These are phyloP conservation scores for Boletus vermiculosoides DNA, from an alignment of 768 basidiomycete genomes.

Conservation along the genomic window DNA sequence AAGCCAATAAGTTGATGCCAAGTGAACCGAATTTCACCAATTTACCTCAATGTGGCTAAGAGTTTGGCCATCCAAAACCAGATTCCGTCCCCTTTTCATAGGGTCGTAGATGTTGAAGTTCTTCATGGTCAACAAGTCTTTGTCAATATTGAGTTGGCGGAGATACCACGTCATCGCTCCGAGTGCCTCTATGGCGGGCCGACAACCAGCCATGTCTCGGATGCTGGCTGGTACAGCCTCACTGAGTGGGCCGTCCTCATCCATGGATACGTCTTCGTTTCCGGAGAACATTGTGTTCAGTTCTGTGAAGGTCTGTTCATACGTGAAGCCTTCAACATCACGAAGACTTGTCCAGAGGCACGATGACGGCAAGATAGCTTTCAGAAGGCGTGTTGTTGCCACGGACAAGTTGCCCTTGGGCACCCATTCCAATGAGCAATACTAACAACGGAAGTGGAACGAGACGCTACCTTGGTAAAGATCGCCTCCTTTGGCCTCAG, in stretches of 20 bases:
- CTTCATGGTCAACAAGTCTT: constrained; percentile 91
- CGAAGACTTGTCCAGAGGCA: constrained; percentile 91
- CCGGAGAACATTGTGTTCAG: constrained; percentile 63
- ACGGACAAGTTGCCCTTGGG: constrained; percentile 82
- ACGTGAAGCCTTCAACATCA: constrained; percentile 77
- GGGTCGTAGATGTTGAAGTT: constrained; percentile 99
- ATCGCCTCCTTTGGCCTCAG: constrained; percentile 89
- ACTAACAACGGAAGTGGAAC: background rate
- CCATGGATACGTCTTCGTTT: constrained; percentile 44
- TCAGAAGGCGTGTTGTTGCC: constrained; percentile 77
- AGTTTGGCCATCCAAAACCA: constrained; percentile 92
- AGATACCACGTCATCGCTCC: constrained; percentile 96
- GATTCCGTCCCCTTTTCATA: constrained; percentile 81
- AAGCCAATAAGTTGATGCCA: constrained; percentile 3
- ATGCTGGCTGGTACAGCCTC: constrained; percentile 67
- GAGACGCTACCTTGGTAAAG: constrained; percentile 70
- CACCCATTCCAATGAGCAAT: background rate
- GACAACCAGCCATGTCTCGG: constrained; percentile 62
- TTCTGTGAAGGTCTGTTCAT: constrained; percentile 66
- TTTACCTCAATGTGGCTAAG: constrained; percentile 90
- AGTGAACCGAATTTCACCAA: background rate
- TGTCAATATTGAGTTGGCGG: constrained; percentile 91
- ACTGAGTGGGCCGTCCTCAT: constrained; percentile 39
- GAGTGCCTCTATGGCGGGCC: constrained; percentile 75
- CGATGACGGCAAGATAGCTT: constrained; percentile 70